These are phyloP conservation scores for Infundibulicybe gibba DNA, from an alignment of 768 basidiomycete species.

Conservation along the genomic window DNA sequence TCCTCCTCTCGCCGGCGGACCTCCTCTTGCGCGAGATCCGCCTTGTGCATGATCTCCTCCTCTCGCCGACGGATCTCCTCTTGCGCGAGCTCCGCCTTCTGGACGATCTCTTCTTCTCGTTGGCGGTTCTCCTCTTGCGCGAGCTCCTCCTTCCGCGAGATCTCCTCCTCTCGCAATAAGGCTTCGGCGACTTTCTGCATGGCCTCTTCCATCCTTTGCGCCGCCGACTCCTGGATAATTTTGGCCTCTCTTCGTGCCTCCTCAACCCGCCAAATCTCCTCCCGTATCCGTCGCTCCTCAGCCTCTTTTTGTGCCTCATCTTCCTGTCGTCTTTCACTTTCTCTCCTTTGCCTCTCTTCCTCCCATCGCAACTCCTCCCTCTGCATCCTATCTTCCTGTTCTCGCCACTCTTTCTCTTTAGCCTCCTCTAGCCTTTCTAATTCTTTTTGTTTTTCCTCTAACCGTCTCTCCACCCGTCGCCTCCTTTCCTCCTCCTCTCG, in stretches of 20 bases:
- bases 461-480: slow-evolving; percentile 1
- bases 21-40: slow-evolving; percentile 22
- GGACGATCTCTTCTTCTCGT: slow-evolving; percentile 23
- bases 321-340: slow-evolving; percentile 10
- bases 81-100: slow-evolving; percentile 18
- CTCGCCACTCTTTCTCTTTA: slow-evolving; percentile 14
- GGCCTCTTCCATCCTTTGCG: slow-evolving; percentile 25
- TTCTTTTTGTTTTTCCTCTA: slow-evolving; percentile 12
- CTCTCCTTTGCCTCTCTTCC: slow-evolving; percentile 12
- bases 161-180: slow-evolving; percentile 10
- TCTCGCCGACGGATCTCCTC: slow-evolving; percentile 9
- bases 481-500: slow-evolving; percentile 13
- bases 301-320: slow-evolving; percentile 26
- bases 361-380: slow-evolving; percentile 20
- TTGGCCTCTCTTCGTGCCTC: slow-evolving; percentile 18
- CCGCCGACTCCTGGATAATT: slow-evolving; percentile 18
- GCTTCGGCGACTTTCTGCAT: slow-evolving; percentile 16
- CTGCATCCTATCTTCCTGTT: slow-evolving; percentile 19
- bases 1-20: slow-evolving; percentile 22
- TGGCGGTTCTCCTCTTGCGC: slow-evolving; percentile 16
- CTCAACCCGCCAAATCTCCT: slow-evolving; percentile 18
- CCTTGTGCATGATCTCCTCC: slow-evolving; percentile 14
- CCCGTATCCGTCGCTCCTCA: slow-evolving; percentile 14
- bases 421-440: slow-evolving; percentile 13
- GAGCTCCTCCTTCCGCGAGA: slow-evolving; percentile 17